Base-by-base conservation (phyloP, 202 grass and related monocot species). In the Sporobolus alterniflorus region DNA sequence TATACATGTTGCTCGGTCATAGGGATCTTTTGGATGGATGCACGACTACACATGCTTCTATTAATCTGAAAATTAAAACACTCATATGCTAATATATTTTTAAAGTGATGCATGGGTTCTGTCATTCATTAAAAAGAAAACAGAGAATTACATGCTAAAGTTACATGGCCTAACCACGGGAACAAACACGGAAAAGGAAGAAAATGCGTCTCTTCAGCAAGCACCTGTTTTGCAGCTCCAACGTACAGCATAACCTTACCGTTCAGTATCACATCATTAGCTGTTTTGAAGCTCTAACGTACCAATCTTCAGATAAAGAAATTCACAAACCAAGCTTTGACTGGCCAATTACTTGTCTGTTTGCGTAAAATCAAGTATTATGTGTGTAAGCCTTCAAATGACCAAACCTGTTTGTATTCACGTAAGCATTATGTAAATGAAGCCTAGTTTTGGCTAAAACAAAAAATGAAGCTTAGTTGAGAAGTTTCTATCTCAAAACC, bases 261-360 rank as follows among this genome's bases (percentile, higher is more conserved):
- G 43, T 39, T 57, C 15, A 22, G 18, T 32, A 65, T 31, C 44
- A 52, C 52, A 71, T 47, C 77, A 73, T 82, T 81, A 67, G 47
- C 72, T 82, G 72, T 80, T 41, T 79, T 67, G 8, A 46, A 80
- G 64, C n/a, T n/a, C n/a, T n/a, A n/a, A n/a, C n/a, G n/a, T n/a
- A n/a, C n/a, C n/a, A n/a, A n/a, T n/a, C n/a, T n/a, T n/a, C n/a
- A n/a, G n/a, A n/a, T n/a, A n/a, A n/a, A n/a, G n/a, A n/a, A n/a
- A n/a, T n/a, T n/a, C n/a, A n/a, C n/a, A n/a, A n/a, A n/a, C n/a
- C n/a, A n/a, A n/a, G n/a, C n/a, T n/a, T n/a, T n/a, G n/a, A n/a
- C n/a, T n/a, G n/a, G n/a, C n/a, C n/a, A n/a, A n/a, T n/a, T n/a
- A n/a, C n/a, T n/a, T n/a, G n/a, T n/a, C n/a, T n/a, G n/a, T n/a